A percentile compares a stretch with the other conserved stretches of the same genome.
These are phyloP conservation scores for Hyaloscypha hepaticicola DNA, from an alignment of 495 filamentous ascomycete genomes.

Conservation along the genomic window DNA sequence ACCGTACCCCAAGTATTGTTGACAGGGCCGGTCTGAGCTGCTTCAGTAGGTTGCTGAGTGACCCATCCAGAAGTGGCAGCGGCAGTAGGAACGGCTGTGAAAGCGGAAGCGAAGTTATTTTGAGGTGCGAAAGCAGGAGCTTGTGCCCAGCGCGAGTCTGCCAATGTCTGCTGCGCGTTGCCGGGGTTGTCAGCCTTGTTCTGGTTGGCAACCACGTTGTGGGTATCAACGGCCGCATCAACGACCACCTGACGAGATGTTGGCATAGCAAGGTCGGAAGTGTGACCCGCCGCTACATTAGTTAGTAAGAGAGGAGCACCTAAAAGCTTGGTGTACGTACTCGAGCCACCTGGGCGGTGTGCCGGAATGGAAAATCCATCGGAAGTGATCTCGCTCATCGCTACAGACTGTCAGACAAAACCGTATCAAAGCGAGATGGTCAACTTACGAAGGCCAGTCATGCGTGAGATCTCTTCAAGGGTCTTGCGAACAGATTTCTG, in stretches of 20 bases:
- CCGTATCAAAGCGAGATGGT: not conserved
- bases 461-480: not conserved
- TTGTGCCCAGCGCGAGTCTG: not conserved
- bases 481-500: not conserved
- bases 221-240: not conserved
- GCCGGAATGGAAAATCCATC: slow-evolving; percentile 8
- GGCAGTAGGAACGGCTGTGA: not conserved
- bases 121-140: not conserved
- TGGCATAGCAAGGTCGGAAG: not conserved
- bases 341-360: not conserved
- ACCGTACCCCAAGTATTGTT: too few relatives aligned
- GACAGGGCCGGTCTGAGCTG: too few relatives aligned
- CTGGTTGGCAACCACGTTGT: not conserved
- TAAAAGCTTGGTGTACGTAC: not conserved
- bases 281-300: not conserved
- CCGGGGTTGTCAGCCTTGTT: not conserved
- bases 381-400: not conserved
- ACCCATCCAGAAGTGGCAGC: not conserved
- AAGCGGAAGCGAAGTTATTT: not conserved
- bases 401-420: not conserved
- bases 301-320: not conserved
- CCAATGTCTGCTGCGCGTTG: not conserved
- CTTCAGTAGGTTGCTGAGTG: too few relatives aligned
- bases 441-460: slow-evolving; percentile 6
- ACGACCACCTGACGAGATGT: not conserved